Evolutionary conservation across 495 filamentous ascomycete species (phyloP), one percentile per base, ranked within the genome.

Genomic region (Aspergillus ostianus): DNA sequence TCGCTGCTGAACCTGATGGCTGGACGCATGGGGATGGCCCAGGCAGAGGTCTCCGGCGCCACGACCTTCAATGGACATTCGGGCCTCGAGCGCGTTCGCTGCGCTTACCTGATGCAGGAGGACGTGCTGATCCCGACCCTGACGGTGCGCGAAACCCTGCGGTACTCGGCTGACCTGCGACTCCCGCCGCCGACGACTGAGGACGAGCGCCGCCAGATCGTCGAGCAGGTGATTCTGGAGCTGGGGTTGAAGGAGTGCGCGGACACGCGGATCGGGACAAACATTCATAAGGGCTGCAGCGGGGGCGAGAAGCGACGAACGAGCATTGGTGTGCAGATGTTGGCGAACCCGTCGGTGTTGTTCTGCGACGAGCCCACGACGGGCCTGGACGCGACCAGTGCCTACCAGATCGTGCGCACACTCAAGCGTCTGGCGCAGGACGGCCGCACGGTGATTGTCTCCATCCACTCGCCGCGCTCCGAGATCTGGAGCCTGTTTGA

Each of bases 331-430:
- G 88, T 92, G 21, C 89, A 91, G 70, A 77, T 91, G 56, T 74
- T 92, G 30, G 81, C 87, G 2, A 92, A 90, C 63, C 88, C 89
- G 3, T 90, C 85, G 15, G 82, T 91, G 7, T 64, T 92, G 9
- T 91, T 90, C 64, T 78, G 89, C 15, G 89, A 92, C 56, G 89
- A 92, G 62, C 87, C 89, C 0, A 92, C 89, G 0, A 90, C 89
- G 0, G 88, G 87, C 0, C 73, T 91, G 12, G 88, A 91, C 72
- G 86, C 88, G 8, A 88, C 87, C 13, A 88, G 84, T 61, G 89
- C 89, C n/a, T 91, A 82, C 61, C 87, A 90, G 59, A 78, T 92
- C 6, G 79, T 90, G 1, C 73, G 82, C 32, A 90, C 87, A 1
- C 67, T 92, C 20, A 90, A 90, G 66, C 67, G 70, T 36, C 74